These are phyloP conservation scores for Dendrobium huoshanense DNA, from an alignment of 106 monocot species.

Conservation along the genomic window DNA sequence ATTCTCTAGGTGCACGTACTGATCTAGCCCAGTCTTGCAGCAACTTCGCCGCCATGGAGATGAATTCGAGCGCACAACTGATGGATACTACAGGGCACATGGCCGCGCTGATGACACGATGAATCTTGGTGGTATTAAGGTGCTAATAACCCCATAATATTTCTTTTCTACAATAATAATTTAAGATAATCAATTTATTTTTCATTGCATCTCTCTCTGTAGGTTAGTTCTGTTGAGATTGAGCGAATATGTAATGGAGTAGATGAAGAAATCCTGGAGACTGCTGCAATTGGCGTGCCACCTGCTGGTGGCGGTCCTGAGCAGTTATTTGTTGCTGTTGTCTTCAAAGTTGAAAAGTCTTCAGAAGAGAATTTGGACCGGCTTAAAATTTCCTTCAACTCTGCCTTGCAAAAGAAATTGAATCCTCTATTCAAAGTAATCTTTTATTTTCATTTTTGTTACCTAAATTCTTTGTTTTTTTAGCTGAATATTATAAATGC, in stretches of 20 bases:
- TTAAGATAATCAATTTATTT: neutral
- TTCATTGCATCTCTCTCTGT: no score
- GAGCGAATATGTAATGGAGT: constrained; percentile 80
- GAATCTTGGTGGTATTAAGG: constrained; percentile 99
- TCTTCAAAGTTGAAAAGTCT: constrained; percentile 52
- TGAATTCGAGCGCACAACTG: constrained; percentile 68
- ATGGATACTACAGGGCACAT: constrained; percentile 84
- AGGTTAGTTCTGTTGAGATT: constrained; percentile 95
- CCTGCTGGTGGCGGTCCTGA: constrained; percentile 87
- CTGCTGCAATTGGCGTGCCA: constrained; percentile 84
- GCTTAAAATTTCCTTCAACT: constrained; percentile 59
- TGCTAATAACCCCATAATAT: constrained; percentile 1
- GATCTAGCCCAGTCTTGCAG: constrained; percentile 28
- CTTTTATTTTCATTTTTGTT: neutral
- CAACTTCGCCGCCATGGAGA: constrained; percentile 90
- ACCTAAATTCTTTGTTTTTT: neutral
- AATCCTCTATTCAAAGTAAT: constrained; percentile 90
- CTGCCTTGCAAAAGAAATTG: constrained; percentile 69
- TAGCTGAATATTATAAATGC: neutral
- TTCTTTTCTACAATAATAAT: neutral
- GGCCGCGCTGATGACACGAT: constrained; percentile 98
- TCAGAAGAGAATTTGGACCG: constrained; percentile 31
- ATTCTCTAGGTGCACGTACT: neutral
- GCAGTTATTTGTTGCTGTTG: constrained; percentile 62
- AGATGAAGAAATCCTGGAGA: constrained; percentile 65